phyloP scores from a whole-genome alignment of 1,284 basidiomycete species.

The Cystobasidiaceae sp. region DNA sequence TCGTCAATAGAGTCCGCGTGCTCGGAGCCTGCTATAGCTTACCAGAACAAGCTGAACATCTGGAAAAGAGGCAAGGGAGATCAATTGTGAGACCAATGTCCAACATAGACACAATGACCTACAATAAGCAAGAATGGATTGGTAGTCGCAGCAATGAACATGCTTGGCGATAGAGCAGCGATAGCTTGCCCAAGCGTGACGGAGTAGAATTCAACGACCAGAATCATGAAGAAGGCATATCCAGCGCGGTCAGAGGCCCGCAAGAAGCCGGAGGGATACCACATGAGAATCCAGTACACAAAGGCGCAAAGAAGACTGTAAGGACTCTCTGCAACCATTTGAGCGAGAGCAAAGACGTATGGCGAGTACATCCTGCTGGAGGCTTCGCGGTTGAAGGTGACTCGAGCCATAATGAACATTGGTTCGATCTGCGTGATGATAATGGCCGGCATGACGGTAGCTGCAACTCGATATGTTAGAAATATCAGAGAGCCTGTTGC shows the following conservation, averaged over 20 bases:
- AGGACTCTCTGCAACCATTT: slow-evolving; percentile 69
- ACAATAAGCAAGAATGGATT: slow-evolving; percentile 67
- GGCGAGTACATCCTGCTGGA: slow-evolving; percentile 61
- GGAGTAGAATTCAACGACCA: slow-evolving; percentile 69
- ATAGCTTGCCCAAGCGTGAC: slow-evolving; percentile 67
- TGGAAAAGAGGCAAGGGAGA: too few relatives aligned
- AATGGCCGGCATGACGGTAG: slow-evolving; percentile 51
- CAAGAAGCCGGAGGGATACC: slow-evolving; percentile 60
- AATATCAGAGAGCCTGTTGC: too few relatives aligned
- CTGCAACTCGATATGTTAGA: too few relatives aligned
- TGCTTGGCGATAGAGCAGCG: slow-evolving; percentile 65
- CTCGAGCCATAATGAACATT: slow-evolving; percentile 72
- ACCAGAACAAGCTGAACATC: too few relatives aligned
- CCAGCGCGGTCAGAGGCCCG: slow-evolving; percentile 53
- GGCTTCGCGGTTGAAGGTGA: slow-evolving; percentile 57
- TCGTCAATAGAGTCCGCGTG: too few relatives aligned
- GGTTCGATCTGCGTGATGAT: slow-evolving; percentile 77
- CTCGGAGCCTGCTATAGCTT: too few relatives aligned
- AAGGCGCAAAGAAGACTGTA: slow-evolving; percentile 64
- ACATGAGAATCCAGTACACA: slow-evolving; percentile 64
- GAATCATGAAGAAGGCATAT: slow-evolving; percentile 65
- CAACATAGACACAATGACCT: too few relatives aligned
- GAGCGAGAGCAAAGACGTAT: slow-evolving; percentile 70
- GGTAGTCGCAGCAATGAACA: slow-evolving; percentile 67
- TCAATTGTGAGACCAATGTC: too few relatives aligned